A percentile compares a stretch with the other conserved stretches of the same genome.
These are phyloP conservation scores for Trifolium repens DNA, from an alignment of 306 rosid genomes.

Conservation along the genomic window DNA sequence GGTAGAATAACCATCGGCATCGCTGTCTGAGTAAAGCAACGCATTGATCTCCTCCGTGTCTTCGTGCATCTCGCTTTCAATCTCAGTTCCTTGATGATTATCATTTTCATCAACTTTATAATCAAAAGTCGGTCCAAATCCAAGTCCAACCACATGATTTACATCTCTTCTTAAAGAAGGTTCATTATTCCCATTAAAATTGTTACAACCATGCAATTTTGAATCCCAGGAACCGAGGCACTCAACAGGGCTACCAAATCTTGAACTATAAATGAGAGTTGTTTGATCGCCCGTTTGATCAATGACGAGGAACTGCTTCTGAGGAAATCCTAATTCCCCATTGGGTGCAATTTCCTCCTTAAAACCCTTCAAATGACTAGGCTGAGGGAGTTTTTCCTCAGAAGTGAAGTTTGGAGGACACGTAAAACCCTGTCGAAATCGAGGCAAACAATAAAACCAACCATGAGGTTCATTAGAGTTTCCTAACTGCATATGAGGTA, in stretches of 20 bases:
- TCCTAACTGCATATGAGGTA: conserved; percentile 55
- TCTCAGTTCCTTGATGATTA: conserved; percentile 52
- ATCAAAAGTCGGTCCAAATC: conserved; percentile 43
- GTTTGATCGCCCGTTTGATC: conserved; percentile 76
- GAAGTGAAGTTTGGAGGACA: conserved; percentile 49
- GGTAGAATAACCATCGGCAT: conserved; percentile 55
- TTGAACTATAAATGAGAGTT: conserved; percentile 65
- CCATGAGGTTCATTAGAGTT: conserved; percentile 65
- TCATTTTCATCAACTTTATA: conserved; percentile 55
- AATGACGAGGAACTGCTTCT: conserved; percentile 69
- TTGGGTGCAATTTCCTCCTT: conserved; percentile 43
- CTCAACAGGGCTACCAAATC: conserved; percentile 60
- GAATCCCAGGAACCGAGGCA: conserved; percentile 62
- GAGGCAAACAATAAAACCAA: conserved; percentile 76
- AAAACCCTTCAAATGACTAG: conserved; percentile 31
- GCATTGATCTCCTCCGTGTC: conserved; percentile 96
- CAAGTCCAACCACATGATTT: conserved; percentile 49
- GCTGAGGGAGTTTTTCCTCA: conserved; percentile 41
- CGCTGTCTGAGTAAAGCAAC: conserved; percentile 82
- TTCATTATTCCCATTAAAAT: conserved; percentile 46
- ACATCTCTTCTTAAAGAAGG: conserved; percentile 43
- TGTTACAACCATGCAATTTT: conserved; percentile 39
- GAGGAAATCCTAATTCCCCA: conserved; percentile 43
- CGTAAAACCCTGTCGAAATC: conserved; percentile 55
- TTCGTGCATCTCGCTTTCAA: conserved; percentile 86